phyloP scores from a whole-genome alignment of 2,329 filamentous ascomycete species.

The Teratosphaeria pseudoeucalypti region DNA sequence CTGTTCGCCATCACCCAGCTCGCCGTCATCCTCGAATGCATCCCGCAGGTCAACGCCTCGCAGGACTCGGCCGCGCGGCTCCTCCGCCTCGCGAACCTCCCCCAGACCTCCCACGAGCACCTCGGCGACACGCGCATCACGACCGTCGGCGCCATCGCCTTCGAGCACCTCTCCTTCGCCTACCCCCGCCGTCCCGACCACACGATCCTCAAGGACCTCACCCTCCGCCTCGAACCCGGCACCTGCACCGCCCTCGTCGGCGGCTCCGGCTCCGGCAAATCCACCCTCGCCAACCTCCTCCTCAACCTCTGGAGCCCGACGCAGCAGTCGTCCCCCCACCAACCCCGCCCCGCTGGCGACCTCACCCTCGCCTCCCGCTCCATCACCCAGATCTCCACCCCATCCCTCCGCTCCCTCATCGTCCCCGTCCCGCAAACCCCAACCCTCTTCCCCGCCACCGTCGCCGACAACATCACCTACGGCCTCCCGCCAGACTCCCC shows the following conservation, averaged over 20 bases:
- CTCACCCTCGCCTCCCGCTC: slow-evolving; percentile 51
- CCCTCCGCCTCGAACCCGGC: slow-evolving; percentile 52
- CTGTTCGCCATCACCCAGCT: slow-evolving; percentile 73
- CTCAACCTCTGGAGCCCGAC: slow-evolving; percentile 66
- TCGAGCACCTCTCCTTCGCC: slow-evolving; percentile 56
- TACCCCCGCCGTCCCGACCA: slow-evolving; percentile 52
- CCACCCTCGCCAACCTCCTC: slow-evolving; percentile 66
- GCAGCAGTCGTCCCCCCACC: slow-evolving; percentile 32
- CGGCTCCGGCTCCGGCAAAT: slow-evolving; percentile 81
- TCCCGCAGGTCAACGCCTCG: slow-evolving; percentile 71
- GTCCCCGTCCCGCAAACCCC: slow-evolving; percentile 62
- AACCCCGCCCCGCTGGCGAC: slow-evolving; percentile 22
- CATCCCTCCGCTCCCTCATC: slow-evolving; percentile 49
- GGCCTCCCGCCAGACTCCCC: slow-evolving; percentile 51
- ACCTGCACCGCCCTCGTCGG: slow-evolving; percentile 72
- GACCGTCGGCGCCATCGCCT: slow-evolving; percentile 43
- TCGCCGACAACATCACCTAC: slow-evolving; percentile 75
- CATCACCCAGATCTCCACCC: slow-evolving; percentile 49
- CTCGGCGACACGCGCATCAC: slow-evolving; percentile 37
- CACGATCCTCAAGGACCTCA: slow-evolving; percentile 52
- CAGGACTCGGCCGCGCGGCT: slow-evolving; percentile 63
- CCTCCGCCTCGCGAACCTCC: slow-evolving; percentile 57
- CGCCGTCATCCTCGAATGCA: slow-evolving; percentile 56
- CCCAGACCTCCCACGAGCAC: slow-evolving; percentile 49
- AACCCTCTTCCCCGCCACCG: slow-evolving; percentile 64